These are phyloP conservation scores for Vaccinium darrowii DNA, from an alignment of 148 eudicot species.

Conservation along the genomic window DNA sequence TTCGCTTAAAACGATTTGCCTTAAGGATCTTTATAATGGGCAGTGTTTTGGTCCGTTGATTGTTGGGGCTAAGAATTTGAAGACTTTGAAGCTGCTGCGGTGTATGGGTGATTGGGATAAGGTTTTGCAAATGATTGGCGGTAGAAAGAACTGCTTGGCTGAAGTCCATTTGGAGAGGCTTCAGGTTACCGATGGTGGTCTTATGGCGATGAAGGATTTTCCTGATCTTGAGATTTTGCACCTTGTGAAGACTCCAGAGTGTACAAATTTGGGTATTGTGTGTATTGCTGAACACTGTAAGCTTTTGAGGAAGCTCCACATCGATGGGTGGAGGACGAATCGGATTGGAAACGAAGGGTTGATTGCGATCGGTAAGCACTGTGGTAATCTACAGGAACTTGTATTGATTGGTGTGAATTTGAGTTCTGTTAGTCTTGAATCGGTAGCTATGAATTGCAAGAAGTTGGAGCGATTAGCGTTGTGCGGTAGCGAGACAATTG, in stretches of 20 bases:
- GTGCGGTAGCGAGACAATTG: constrained; percentile 80
- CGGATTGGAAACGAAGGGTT: constrained; percentile 76
- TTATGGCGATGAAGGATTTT: constrained; percentile 46
- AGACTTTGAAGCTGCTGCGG: constrained; percentile 46
- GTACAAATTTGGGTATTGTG: constrained; percentile 55
- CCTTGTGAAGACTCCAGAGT: constrained; percentile 69
- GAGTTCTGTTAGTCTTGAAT: constrained; percentile 43
- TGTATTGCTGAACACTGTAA: constrained; percentile 59
- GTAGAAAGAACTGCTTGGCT: constrained; percentile 35
- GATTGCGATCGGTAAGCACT: constrained; percentile 55
- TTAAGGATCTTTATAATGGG: constrained; percentile 75
- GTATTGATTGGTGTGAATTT: constrained; percentile 75
- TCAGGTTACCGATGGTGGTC: constrained; percentile 72
- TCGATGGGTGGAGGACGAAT: constrained; percentile 90
- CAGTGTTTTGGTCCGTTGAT: constrained; percentile 65
- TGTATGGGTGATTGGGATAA: constrained; percentile 85
- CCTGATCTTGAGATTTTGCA: constrained; percentile 60
- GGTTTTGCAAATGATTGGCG: constrained; percentile 40
- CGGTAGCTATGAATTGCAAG: constrained; percentile 53
- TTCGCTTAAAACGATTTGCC: constrained; percentile 48
- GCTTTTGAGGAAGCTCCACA: constrained; percentile 71
- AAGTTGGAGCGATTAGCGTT: constrained; percentile 70
- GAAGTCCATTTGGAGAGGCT: constrained; percentile 75
- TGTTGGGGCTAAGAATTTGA: constrained; percentile 56
- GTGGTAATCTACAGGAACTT: constrained; percentile 58